phyloP scores from a whole-genome alignment of 1,139 yeast genomes.

The Geotrichum phurueaensis region DNA sequence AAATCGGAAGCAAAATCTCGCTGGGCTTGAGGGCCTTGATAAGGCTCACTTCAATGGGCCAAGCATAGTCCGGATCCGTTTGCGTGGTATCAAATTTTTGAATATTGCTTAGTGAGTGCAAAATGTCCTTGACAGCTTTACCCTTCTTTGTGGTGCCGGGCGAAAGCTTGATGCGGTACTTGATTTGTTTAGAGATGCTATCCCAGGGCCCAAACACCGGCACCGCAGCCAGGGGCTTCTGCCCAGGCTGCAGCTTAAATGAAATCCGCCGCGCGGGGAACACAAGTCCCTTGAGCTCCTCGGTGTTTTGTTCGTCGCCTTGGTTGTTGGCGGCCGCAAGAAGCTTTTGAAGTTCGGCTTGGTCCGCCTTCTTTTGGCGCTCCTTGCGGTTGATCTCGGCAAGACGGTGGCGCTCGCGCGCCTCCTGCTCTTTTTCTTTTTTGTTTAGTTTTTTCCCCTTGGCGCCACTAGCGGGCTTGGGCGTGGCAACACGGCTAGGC shows the following conservation, averaged over 20 bases:
- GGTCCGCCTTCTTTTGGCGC: slow-evolving; percentile 41
- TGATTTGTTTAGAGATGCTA: slow-evolving; percentile 56
- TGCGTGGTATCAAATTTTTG: slow-evolving; percentile 50
- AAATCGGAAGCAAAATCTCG: slow-evolving; percentile 48
- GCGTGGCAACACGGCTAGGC: slow-evolving; percentile 32
- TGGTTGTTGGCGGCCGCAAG: slow-evolving; percentile 14
- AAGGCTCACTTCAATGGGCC: slow-evolving; percentile 64
- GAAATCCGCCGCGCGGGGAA: slow-evolving; percentile 21
- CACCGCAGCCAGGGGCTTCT: slow-evolving; percentile 52
- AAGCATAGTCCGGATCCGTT: slow-evolving; percentile 52
- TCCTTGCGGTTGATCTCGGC: slow-evolving; percentile 33
- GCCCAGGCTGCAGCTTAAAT: slow-evolving; percentile 31
- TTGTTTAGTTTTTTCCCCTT: slow-evolving; percentile 60
- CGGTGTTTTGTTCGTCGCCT: slow-evolving; percentile 32
- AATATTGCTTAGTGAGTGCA: slow-evolving; percentile 49
- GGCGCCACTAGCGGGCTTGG: slow-evolving; percentile 25
- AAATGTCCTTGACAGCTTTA: slow-evolving; percentile 65
- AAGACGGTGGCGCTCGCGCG: slow-evolving; percentile 25
- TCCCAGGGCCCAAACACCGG: slow-evolving; percentile 95
- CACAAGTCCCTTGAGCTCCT: slow-evolving; percentile 30
- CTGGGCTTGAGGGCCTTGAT: slow-evolving; percentile 53
- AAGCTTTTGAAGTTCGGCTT: slow-evolving; percentile 44
- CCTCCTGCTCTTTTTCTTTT: slow-evolving; percentile 23
- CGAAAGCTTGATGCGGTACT: slow-evolving; percentile 77
- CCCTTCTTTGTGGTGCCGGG: slow-evolving; percentile 90